A percentile compares a stretch with the other conserved stretches of the same genome.
These are phyloP conservation scores for Scalesia atractyloides DNA, from an alignment of 129 eudicot genomes.

Conservation along the genomic window DNA sequence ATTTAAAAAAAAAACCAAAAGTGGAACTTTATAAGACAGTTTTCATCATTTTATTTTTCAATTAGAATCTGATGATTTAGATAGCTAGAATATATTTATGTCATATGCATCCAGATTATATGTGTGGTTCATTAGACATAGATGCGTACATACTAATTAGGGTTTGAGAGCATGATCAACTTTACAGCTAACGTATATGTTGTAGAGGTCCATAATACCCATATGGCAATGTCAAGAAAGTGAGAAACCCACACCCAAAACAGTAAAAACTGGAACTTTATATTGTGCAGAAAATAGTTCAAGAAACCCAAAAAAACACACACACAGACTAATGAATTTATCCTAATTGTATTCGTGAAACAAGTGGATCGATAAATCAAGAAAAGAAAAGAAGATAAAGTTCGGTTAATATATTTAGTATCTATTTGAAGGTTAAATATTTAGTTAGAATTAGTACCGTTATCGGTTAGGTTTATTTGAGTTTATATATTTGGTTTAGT, in stretches of 20 bases:
- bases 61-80: neutral
- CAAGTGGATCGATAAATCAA: too few relatives aligned
- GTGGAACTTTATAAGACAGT: neutral
- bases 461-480: too few relatives aligned
- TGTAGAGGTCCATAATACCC: conserved; percentile 17
- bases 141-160: neutral
- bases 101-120: neutral
- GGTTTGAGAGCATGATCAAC: conserved; percentile 21
- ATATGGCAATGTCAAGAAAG: neutral
- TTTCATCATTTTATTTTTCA: neutral
- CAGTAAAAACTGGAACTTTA: neutral
- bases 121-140: neutral
- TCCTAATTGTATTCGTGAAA: too few relatives aligned
- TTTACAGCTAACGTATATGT: neutral
- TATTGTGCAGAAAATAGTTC: neutral
- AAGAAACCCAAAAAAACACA: neutral
- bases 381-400: too few relatives aligned
- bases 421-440: too few relatives aligned
- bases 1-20: neutral
- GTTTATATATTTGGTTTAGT: too few relatives aligned
- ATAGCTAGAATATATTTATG: neutral
- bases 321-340: too few relatives aligned
- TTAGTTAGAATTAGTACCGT: too few relatives aligned
- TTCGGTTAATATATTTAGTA: too few relatives aligned
- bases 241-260: neutral